A percentile compares a stretch with the other conserved stretches of the same genome.
These are phyloP conservation scores for Aspergillus brasiliensis DNA, from an alignment of 2,329 filamentous ascomycete species.

Conservation along the genomic window DNA sequence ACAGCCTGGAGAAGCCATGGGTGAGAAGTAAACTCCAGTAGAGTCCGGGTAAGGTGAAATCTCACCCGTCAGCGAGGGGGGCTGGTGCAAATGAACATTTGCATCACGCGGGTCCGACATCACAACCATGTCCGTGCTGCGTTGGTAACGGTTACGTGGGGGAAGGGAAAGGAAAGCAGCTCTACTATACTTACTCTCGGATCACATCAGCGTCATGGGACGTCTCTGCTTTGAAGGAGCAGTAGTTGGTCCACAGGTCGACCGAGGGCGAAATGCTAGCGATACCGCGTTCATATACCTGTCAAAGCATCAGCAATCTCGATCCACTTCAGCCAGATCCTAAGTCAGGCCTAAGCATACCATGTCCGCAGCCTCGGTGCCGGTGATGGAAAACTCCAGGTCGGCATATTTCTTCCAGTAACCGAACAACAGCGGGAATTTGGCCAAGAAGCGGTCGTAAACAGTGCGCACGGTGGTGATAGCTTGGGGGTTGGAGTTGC, in stretches of 20 bases:
- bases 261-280: constrained; percentile 91
- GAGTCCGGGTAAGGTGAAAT: constrained; percentile 61
- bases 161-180: constrained; percentile 61
- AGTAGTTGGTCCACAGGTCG: constrained; percentile 97
- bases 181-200: constrained; percentile 94
- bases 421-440: constrained; percentile 93
- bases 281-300: constrained; percentile 95
- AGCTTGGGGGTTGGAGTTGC: constrained; percentile 93
- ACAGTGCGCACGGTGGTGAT: constrained; percentile 83
- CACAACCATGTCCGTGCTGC: constrained; percentile 43
- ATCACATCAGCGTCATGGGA: constrained; percentile 92
- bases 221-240: constrained; percentile 96
- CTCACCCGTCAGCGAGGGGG: constrained; percentile 59
- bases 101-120: constrained; percentile 38
- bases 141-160: constrained; percentile 52
- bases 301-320: constrained; percentile 10
- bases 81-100: constrained; percentile 41
- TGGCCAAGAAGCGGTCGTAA: constrained; percentile 90
- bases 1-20: constrained; percentile 55
- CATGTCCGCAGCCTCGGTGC: constrained; percentile 96
- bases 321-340: not conserved
- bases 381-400: constrained; percentile 93
- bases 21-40: constrained; percentile 53
- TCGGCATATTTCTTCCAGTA: constrained; percentile 99
- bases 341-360: constrained; percentile 52